phyloP scores from a whole-genome alignment of 1,284 basidiomycete species.

The Ceratobasidium sp. region DNA sequence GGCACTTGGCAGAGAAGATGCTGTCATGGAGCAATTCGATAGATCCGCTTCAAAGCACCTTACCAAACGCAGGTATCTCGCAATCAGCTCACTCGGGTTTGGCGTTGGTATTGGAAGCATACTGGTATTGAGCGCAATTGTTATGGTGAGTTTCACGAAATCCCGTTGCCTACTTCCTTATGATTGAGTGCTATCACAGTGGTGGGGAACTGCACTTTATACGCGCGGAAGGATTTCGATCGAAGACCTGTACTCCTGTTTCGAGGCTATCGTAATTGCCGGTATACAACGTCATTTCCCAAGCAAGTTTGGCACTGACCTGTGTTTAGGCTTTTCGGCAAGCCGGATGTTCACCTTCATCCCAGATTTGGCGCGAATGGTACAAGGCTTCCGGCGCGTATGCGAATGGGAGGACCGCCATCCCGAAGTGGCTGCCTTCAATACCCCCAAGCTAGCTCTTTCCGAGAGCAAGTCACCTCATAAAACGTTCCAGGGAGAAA shows the following conservation, averaged over 20 bases:
- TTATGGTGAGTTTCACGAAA: conserved; percentile 42
- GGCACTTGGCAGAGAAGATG: conserved; percentile 50
- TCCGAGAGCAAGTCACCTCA: too few relatives aligned
- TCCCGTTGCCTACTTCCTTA: not conserved
- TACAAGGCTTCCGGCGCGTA: conserved; percentile 35
- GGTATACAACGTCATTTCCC: conserved; percentile 25
- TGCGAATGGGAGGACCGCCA: too few relatives aligned
- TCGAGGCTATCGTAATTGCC: conserved; percentile 52
- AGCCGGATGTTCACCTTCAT: conserved; percentile 45
- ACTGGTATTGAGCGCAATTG: conserved; percentile 45
- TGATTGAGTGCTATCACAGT: not conserved
- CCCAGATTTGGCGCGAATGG: conserved; percentile 45
- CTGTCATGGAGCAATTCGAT: conserved; percentile 46
- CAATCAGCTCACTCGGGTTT: conserved; percentile 47
- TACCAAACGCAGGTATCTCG: conserved; percentile 43
- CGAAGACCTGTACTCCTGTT: conserved; percentile 44
- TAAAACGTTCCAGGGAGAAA: not conserved
- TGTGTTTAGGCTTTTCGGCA: conserved; percentile 37
- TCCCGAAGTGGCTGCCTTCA: conserved; percentile 45
- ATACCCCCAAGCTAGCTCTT: conserved; percentile 16
- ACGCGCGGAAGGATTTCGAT: conserved; percentile 14
- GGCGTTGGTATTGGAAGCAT: conserved; percentile 49
- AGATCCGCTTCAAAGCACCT: conserved; percentile 40
- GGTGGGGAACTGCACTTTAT: conserved; percentile 26
- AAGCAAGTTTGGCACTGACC: too few relatives aligned